A percentile compares a stretch with the other conserved stretches of the same genome.
Conservation (phyloP, 805 yeast species). For the Ogataea siamensis region DNA sequence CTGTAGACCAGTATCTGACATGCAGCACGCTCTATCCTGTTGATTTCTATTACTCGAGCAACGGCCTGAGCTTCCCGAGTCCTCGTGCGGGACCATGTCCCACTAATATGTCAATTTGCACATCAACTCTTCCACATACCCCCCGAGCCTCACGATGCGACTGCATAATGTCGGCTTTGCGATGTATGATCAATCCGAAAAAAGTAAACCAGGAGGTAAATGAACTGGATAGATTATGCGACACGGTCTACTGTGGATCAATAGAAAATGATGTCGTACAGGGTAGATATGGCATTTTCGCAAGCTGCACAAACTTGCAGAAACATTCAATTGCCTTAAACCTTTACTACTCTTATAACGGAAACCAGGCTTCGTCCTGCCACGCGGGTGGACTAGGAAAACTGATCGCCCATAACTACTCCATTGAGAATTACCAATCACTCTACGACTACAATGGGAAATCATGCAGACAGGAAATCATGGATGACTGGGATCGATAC, state of each 20-base stretch:
- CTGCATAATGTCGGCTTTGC: slow-evolving; percentile 40
- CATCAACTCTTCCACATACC: slow-evolving; percentile 35
- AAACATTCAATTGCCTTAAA: slow-evolving; percentile 42
- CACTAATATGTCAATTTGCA: slow-evolving; percentile 13
- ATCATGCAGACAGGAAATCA: slow-evolving; percentile 25
- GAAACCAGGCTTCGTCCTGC: slow-evolving; percentile 19
- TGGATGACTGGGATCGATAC: slow-evolving; percentile 27
- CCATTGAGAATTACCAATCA: slow-evolving; percentile 17
- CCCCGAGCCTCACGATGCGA: slow-evolving; percentile 45
- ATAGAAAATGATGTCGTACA: slow-evolving; percentile 35
- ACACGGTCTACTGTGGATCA: slow-evolving; percentile 38
- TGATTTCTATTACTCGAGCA: slow-evolving; percentile 17
- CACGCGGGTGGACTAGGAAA: slow-evolving; percentile 19
- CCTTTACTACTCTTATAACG: slow-evolving; percentile 31
- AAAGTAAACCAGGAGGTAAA: slow-evolving; percentile 19
- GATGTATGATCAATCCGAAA: slow-evolving; percentile 35
- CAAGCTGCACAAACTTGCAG: slow-evolving; percentile 40
- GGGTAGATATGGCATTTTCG: slow-evolving; percentile 43
- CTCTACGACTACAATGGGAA: slow-evolving; percentile 24
- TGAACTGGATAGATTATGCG: slow-evolving; percentile 34
- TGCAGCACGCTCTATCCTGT: slow-evolving; percentile 16
- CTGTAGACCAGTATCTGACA: slow-evolving; percentile 14
- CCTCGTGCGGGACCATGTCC: slow-evolving; percentile 10
- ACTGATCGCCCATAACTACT: slow-evolving; percentile 14
- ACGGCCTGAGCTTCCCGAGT: slow-evolving; percentile 6